Conservation (phyloP, 768 basidiomycete species). For the Termitomyces sp. region DNA sequence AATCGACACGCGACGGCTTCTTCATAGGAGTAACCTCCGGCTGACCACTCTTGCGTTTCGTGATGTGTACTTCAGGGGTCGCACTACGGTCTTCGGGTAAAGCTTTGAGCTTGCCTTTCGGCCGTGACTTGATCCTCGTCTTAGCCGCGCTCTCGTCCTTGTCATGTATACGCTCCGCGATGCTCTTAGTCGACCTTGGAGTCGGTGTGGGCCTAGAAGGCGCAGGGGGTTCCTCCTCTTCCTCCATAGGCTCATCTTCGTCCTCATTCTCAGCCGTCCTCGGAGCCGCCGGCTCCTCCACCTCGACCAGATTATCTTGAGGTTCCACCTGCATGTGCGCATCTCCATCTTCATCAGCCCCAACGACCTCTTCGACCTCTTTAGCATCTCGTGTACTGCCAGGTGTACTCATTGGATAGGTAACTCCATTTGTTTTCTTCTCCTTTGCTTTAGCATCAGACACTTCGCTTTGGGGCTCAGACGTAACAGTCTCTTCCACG, state of each 20-base stretch:
- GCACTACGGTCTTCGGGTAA: not conserved
- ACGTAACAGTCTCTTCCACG: slow-evolving; percentile 19
- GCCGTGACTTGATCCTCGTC: slow-evolving; percentile 20
- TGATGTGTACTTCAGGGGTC: slow-evolving; percentile 7
- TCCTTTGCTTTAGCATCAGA: slow-evolving; percentile 4
- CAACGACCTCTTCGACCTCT: slow-evolving; percentile 28
- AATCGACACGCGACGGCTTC: not conserved
- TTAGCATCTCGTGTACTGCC: slow-evolving; percentile 26
- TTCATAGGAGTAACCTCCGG: slow-evolving; percentile 8
- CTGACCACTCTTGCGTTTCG: slow-evolving; percentile 15
- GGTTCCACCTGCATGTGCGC: slow-evolving; percentile 7
- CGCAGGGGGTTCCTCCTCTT: slow-evolving; percentile 3
- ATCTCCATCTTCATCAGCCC: slow-evolving; percentile 12
- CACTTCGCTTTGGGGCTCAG: slow-evolving; percentile 8
- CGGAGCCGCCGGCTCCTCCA: not conserved
- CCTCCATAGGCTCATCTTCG: not conserved
- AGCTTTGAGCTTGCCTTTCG: slow-evolving; percentile 14
- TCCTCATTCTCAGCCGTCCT: slow-evolving; percentile 6
- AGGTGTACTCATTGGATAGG: slow-evolving; percentile 26
- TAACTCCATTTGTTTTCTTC: slow-evolving; percentile 10
- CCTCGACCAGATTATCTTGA: slow-evolving; percentile 1
- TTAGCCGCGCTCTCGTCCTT: slow-evolving; percentile 20
- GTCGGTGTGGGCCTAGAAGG: slow-evolving; percentile 11
- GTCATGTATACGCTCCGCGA: slow-evolving; percentile 19
- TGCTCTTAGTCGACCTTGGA: slow-evolving; percentile 14